Evolutionary conservation across 345 rosid genomes (phyloP), one percentile per base, ranked within the genome.

Genomic region (Gossypium mustelinum): DNA sequence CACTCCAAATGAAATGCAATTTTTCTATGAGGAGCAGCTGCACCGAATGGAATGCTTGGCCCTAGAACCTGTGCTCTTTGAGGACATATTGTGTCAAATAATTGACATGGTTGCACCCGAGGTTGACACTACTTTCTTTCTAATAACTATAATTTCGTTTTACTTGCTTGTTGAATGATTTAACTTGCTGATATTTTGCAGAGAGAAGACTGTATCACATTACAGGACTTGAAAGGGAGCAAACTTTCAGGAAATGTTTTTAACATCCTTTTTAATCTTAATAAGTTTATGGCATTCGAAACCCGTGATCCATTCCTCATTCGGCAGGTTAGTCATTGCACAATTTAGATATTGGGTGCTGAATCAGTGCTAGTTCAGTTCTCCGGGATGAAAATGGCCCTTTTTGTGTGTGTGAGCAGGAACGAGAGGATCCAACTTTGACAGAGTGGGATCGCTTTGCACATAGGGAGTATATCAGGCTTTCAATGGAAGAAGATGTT

Each of bases 31-130:
- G 81, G 97, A 92, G 85, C 98, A 94, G 82, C 81, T 87, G 85
- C 92, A 87, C 80, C 91, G 98, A 13, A 87, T 94, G 94, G 89
- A 85, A 77, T 90, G 94, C 87, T 86, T 91, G 85, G 90, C 89
- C 72, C 89, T 87, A 72, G 92, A 90, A 76, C 87, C 92, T 73
- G 94, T 90, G 51, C 85, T 86, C 11, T 92, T 94, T 75, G 94
- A 89, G 83, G 93, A 90, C 80, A 92, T 92, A 51, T 75, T 94
- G 20, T 92, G 96, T 80, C 97, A 90, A 88, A 92, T 94, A 76
- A 80, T 94, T 61, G 97, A 92, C 81, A 94, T 92, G 97, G 87
- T 90, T 81, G 87, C 87, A 59, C 94, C 97, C 48, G 83, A 92
- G 97, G 98, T 92, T 69, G 20, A 72, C 54, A n/a, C 71, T 72